Base-by-base conservation (phyloP, 2,329 filamentous ascomycete species). In the Penicillium digitatum region DNA sequence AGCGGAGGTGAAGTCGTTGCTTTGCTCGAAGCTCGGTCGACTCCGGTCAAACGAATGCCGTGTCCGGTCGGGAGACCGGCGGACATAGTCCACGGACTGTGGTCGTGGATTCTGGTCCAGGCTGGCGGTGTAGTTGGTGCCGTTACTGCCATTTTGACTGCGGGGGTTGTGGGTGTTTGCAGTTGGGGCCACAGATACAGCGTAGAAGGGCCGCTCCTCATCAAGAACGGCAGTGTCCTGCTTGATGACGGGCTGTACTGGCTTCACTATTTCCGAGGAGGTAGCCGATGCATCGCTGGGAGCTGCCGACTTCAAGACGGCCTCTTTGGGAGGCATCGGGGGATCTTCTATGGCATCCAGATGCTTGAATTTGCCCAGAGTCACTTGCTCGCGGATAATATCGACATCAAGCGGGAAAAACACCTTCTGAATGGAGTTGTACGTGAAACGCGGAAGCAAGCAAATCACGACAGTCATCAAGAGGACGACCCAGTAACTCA, bases 361-460 rank as follows among this genome's bases (percentile, higher is more conserved):
- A 66, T 90, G 84, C 62, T 88, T 85, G 71, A 95, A 97, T 68
- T 87, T 86, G 63, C 94, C 94, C 75, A 86, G 81, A 27, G 84
- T 84, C 58, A 95, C 85, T 77, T 97, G 91, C 74, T 99, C 94
- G 45, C 94, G 90, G 67, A 99, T 86, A 61, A 99, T 95, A 71
- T 99, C 94, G 55, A 96, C 87, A 67, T 99, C 94, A 63, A 88
- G 87, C 4, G 94, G 94, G 73, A 88, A 89, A 76, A 91, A 97
- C 52, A 96, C 88, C 76, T 99, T 99, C 73, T 97, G 94, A 47
- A 94, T 76, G 31, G 87, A 80, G 76, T 99, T 99, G 77, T 89
- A 81, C 45, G 84, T 82, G 72, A 97, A 96, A 26, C 94, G 87
- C 11, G 94, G 94, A 56, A 95, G 85, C 48, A 99, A 77, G 72